These are phyloP conservation scores for Globisporangium yorkense DNA, from an alignment of 352 stramenopile genomes.

Conservation along the genomic window DNA sequence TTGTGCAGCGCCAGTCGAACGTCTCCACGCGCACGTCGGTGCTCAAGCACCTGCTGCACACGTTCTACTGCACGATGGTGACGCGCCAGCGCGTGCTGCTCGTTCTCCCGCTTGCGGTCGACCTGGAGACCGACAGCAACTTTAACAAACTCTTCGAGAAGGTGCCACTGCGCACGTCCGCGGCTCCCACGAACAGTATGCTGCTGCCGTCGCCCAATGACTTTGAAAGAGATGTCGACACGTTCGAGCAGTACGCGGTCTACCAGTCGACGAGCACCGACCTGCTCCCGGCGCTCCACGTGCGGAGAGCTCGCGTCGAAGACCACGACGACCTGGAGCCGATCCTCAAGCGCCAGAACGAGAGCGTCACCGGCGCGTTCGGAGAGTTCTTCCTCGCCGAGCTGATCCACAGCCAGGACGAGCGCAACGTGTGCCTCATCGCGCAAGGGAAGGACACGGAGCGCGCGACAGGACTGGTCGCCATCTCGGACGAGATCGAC, in stretches of 20 bases:
- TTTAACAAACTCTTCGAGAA: conserved; percentile 58
- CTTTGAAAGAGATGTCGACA: conserved; percentile 23
- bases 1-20: conserved; percentile 41
- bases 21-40: conserved; percentile 27
- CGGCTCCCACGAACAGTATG: background rate
- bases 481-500: conserved; percentile 82
- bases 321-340: conserved; percentile 78
- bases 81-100: conserved; percentile 38
- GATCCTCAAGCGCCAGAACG: conserved; percentile 55
- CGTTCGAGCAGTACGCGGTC: conserved; percentile 36
- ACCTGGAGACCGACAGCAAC: conserved; percentile 39
- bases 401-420: conserved; percentile 86
- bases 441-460: conserved; percentile 32
- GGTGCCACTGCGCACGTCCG: conserved; percentile 14
- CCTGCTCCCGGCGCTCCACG: conserved; percentile 39
- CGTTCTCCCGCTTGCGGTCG: conserved; percentile 38
- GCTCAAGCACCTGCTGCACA: conserved; percentile 50
- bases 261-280: conserved; percentile 35
- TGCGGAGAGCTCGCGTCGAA: conserved; percentile 68
- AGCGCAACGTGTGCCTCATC: conserved; percentile 80
- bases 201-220: conserved; percentile 16
- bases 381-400: conserved; percentile 92
- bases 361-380: conserved; percentile 63
- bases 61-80: conserved; percentile 36
- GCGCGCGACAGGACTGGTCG: conserved; percentile 70